These are phyloP conservation scores for Elaeis oleifera DNA, from an alignment of 202 grass and related monocot genomes.

Conservation along the genomic window DNA sequence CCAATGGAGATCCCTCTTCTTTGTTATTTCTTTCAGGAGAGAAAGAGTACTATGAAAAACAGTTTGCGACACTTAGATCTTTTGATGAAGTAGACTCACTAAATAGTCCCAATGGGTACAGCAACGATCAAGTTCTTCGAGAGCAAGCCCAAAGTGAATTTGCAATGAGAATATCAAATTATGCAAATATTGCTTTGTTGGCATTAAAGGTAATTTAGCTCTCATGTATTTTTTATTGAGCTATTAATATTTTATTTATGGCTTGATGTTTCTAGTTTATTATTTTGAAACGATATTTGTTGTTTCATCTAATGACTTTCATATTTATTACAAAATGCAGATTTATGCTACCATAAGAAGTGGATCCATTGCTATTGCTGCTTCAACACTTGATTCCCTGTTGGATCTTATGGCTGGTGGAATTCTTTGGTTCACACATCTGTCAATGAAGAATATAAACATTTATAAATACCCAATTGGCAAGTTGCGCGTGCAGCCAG, in stretches of 20 bases:
- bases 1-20: background rate
- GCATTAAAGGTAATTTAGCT: conserved; percentile 49
- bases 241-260: too few relatives aligned
- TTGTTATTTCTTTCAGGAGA: conserved; percentile 43
- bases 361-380: conserved; percentile 96
- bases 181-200: conserved; percentile 83
- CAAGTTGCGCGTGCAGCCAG: conserved; percentile 90
- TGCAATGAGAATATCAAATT: conserved; percentile 90
- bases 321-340: conserved; percentile 23
- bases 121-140: conserved; percentile 38
- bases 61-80: conserved; percentile 83
- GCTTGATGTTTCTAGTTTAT: too few relatives aligned
- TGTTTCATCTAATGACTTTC: too few relatives aligned
- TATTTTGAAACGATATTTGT: too few relatives aligned
- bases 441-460: conserved; percentile 89
- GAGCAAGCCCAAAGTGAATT: conserved; percentile 84
- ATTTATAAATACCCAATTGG: conserved; percentile 96
- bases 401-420: conserved; percentile 94
- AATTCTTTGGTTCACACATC: conserved; percentile 97
- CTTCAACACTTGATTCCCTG: conserved; percentile 90
- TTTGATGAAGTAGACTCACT: conserved; percentile 83
- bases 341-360: conserved; percentile 86
- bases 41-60: conserved; percentile 86
- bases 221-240: too few relatives aligned
- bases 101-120: conserved; percentile 33